Evolutionary conservation across 306 rosid genomes (phyloP), one percentile per base, ranked within the genome.

Genomic region (Glycyrrhiza uralensis): DNA sequence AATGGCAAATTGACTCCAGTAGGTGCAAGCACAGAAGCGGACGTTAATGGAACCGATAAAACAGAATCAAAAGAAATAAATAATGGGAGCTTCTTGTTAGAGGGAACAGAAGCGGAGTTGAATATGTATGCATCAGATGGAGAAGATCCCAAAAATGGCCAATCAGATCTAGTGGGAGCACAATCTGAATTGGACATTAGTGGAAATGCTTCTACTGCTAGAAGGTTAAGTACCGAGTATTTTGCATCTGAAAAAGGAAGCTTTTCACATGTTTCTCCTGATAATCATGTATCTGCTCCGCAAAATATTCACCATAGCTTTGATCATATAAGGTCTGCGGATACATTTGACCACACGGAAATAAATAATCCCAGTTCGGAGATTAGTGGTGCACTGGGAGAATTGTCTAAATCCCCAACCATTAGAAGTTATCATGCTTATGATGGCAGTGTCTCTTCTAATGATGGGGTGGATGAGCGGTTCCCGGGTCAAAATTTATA

Each of bases 361-460:
- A 66, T 61, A 36, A 73, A 74, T 60, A 59, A 69, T 83, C 80
- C 68, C 11, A 60, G 74, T 81, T 71, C 84, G 39, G 87, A 91
- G 81, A 76, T 82, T 52, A 82, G 83, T 14, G 82, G 69, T 47
- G 35, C 74, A 20, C 71, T 49, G 23, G 74, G 44, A 42, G 88
- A 79, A 52, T 57, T 80, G 57, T 63, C 71, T 26, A 85, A 76
- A 82, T 89, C 84, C 22, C 77, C 97, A 65, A 71, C 82, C 58
- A 56, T 80, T 47, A 80, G 74, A 74, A 87, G 87, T 70, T 79
- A 58, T 54, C 84, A 66, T 71, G 92, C 93, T 46, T 87, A 89
- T 82, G 92, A 91, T 76, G 89, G 88, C 23, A 93, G 96, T 50
- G 28, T 87, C 52, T 91, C 96, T 56, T 91, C 98, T 68, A 83